Evolutionary conservation across 257 asterid genomes (phyloP).

Genomic region (Solanum corneliomulleri): DNA sequence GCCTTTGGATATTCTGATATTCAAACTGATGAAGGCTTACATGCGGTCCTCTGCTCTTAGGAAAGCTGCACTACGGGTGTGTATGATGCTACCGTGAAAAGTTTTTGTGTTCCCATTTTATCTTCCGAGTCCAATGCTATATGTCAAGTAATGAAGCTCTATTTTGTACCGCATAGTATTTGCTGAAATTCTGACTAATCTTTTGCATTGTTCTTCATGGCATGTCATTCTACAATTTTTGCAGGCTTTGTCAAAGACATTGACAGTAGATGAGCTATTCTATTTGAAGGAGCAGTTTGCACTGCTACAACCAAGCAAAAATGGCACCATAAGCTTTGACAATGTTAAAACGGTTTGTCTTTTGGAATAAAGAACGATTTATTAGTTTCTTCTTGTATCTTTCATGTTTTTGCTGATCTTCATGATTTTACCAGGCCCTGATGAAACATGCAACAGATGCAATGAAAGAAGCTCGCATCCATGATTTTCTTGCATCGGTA

Average conservation of each 20-base stretch:
- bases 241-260: slow-evolving; percentile 47
- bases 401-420: not conserved
- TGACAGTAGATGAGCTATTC: slow-evolving; percentile 36
- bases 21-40: slow-evolving; percentile 81
- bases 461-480: slow-evolving; percentile 75
- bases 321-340: slow-evolving; percentile 37
- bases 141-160: not conserved
- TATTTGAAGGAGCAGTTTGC: slow-evolving; percentile 45
- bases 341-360: slow-evolving; percentile 28
- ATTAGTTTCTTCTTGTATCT: not conserved
- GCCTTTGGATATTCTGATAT: slow-evolving; percentile 65
- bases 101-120: not conserved
- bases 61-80: slow-evolving; percentile 84
- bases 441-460: slow-evolving; percentile 70
- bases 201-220: not conserved
- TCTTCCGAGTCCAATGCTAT: not conserved
- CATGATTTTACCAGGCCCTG: slow-evolving; percentile 45
- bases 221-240: not conserved
- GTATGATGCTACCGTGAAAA: not conserved
- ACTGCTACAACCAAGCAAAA: slow-evolving; percentile 36
- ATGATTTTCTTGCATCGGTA: slow-evolving; percentile 77
- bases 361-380: not conserved
- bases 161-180: not conserved
- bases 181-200: not conserved
- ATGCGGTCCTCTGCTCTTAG: slow-evolving; percentile 92